These are phyloP conservation scores for Symmetrospora coprosmae DNA, from an alignment of 768 basidiomycete genomes.

Conservation along the genomic window DNA sequence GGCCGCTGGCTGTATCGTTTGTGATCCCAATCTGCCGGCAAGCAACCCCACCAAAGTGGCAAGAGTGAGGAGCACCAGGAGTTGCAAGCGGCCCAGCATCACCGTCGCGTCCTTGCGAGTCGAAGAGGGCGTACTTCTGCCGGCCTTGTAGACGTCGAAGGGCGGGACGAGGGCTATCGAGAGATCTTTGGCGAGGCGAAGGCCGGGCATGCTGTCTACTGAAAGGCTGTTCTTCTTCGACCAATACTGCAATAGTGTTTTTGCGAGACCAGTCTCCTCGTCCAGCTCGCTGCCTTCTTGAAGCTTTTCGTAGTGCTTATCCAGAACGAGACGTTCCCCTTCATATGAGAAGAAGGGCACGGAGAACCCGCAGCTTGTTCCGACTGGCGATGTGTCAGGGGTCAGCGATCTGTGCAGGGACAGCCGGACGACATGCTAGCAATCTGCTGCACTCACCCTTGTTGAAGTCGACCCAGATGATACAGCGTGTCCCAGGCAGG, in stretches of 20 bases:
- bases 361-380: slow-evolving; percentile 20
- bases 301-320: background rate
- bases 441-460: background rate
- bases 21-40: no score
- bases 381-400: no score
- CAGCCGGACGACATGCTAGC: no score
- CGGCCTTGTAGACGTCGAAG: slow-evolving; percentile 6
- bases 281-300: slow-evolving; percentile 7
- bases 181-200: background rate
- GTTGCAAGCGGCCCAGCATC: no score
- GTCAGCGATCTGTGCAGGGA: no score
- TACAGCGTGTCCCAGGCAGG: slow-evolving; percentile 19
- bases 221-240: background rate
- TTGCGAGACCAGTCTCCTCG: background rate
- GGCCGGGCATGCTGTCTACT: slow-evolving; percentile 3
- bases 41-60: no score
- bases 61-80: no score
- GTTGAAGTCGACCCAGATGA: slow-evolving; percentile 26
- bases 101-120: no score
- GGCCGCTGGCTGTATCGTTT: no score
- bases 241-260: background rate
- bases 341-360: slow-evolving; percentile 22
- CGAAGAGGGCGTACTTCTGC: no score
- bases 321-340: slow-evolving; percentile 6
- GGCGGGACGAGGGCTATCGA: background rate